These are phyloP conservation scores for Colletotrichum destructivum DNA, from an alignment of 2,329 filamentous ascomycete species.

Conservation along the genomic window DNA sequence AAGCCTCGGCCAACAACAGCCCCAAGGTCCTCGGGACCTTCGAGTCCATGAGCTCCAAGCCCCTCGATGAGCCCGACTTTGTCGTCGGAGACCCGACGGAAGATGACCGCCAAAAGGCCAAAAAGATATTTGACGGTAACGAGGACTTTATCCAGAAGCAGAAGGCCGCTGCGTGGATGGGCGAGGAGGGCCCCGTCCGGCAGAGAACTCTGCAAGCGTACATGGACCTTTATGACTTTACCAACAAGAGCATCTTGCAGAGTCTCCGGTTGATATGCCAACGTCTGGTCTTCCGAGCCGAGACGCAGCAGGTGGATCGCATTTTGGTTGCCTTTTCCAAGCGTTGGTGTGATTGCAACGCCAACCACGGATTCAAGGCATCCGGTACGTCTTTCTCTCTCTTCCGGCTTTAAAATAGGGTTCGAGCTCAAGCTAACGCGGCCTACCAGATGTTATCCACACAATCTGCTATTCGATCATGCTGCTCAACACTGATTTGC, in stretches of 20 bases:
- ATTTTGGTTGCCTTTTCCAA: slow-evolving; percentile 91
- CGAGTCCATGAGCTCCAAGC: slow-evolving; percentile 55
- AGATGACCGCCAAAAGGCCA: slow-evolving; percentile 83
- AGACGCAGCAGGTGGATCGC: slow-evolving; percentile 97
- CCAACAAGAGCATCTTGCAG: slow-evolving; percentile 82
- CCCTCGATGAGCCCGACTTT: slow-evolving; percentile 72
- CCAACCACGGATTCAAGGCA: slow-evolving; percentile 92
- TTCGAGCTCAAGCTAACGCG: slow-evolving; percentile 49
- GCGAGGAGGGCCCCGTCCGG: slow-evolving; percentile 76
- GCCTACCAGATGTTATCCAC: slow-evolving; percentile 84
- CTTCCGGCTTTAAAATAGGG: background rate
- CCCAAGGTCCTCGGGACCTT: slow-evolving; percentile 53
- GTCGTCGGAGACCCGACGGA: slow-evolving; percentile 72
- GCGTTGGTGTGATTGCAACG: slow-evolving; percentile 94
- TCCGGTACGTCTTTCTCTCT: slow-evolving; percentile 70
- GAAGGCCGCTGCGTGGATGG: slow-evolving; percentile 89
- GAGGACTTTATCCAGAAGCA: slow-evolving; percentile 86
- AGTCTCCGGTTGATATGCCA: slow-evolving; percentile 86
- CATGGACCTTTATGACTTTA: slow-evolving; percentile 93
- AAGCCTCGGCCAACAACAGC: slow-evolving; percentile 54
- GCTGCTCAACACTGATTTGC: slow-evolving; percentile 94
- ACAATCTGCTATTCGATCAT: slow-evolving; percentile 98
- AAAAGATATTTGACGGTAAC: slow-evolving; percentile 86
- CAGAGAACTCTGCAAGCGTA: slow-evolving; percentile 79
- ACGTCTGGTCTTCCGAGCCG: slow-evolving; percentile 86